Evolutionary conservation across 139 green algal species (phyloP), one percentile per base, ranked within the genome.

Genomic region (Micromonas pusilla): DNA sequence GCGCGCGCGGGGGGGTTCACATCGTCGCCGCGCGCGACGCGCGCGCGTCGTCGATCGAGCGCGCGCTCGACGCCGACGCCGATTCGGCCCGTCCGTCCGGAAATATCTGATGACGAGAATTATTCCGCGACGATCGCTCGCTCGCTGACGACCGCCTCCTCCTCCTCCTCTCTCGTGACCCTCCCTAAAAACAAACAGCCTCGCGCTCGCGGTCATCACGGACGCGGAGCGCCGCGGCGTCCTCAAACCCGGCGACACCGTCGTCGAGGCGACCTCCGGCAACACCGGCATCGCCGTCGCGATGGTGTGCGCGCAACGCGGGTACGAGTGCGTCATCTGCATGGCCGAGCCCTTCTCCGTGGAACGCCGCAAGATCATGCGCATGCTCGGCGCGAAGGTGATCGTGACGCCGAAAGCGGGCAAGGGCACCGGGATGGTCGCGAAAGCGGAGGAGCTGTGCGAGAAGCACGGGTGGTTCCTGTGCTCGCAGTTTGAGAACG

Each of bases 271-370:
- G 25, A 85, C 80, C 34, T 62, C 19, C 38, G 80, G 80, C 39
- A 85, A 85, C 71, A 85, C 80, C 2, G 80, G 78, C 20, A 83
- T 83, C 62, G 78, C 70, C 32, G 66, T 83, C 9, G 78, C 78
- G 6, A 77, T 82, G 67, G 67, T 78, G n/a, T 78, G 67, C 68
- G 78, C 78, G 54, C 54, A 70, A 38, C 23, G 63, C 25, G 78
- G 78, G 1, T 78, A 82, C 66, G 13, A 33, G 28, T 78, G 66
- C 68, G 67, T 82, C 57, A 78, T 82, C 30, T 66, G 30, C 19
- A 82, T 82, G 78, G 74, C 74, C 5, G 74, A 80, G 30, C 74
- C 76, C 13, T 81, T 81, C 65, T 76, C 66, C 23, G 52, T 81
- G 36, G 76, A 81, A 30, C 64, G 76, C 1, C 37, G 76, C 5